These are phyloP conservation scores for Ostreobium quekettii DNA, from an alignment of 139 green algal genomes.

Conservation along the genomic window DNA sequence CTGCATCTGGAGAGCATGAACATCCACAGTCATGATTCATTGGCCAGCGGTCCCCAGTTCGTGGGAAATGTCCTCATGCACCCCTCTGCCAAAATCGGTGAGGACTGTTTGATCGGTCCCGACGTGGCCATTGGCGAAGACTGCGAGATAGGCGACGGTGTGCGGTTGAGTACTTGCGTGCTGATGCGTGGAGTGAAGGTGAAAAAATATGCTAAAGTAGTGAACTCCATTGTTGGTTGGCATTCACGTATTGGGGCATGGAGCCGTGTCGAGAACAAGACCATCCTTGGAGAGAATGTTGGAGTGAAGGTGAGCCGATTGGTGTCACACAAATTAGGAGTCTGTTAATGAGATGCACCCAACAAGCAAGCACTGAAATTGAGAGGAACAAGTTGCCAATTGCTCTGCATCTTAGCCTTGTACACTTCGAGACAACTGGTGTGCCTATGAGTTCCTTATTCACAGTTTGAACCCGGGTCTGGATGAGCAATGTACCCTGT, in stretches of 20 bases:
- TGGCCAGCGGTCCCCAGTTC: constrained; percentile 42
- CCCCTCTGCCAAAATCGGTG: constrained; percentile 65
- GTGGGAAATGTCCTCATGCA: constrained; percentile 74
- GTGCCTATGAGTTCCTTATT: too few species aligned
- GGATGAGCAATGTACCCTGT: too few species aligned
- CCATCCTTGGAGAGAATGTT: constrained; percentile 92
- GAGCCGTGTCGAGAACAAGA: constrained; percentile 85
- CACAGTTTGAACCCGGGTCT: too few species aligned
- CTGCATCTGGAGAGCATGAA: constrained; percentile 79
- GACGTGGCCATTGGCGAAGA: constrained; percentile 82
- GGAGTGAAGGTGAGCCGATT: constrained; percentile 41
- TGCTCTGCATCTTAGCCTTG: too few species aligned
- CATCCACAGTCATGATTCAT: constrained; percentile 34
- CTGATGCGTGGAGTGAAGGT: constrained; percentile 73
- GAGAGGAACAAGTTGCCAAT: too few species aligned
- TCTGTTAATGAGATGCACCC: too few species aligned
- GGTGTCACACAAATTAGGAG: neutral
- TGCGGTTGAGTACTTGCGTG: constrained; percentile 80
- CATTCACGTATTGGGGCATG: constrained; percentile 70
- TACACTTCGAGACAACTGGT: too few species aligned
- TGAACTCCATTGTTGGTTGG: constrained; percentile 89
- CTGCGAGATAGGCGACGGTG: constrained; percentile 83
- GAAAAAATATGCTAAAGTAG: constrained; percentile 55
- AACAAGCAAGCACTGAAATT: too few species aligned
- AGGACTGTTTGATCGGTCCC: constrained; percentile 75